phyloP scores from a whole-genome alignment of 306 rosid species.

The Fagus sylvatica region DNA sequence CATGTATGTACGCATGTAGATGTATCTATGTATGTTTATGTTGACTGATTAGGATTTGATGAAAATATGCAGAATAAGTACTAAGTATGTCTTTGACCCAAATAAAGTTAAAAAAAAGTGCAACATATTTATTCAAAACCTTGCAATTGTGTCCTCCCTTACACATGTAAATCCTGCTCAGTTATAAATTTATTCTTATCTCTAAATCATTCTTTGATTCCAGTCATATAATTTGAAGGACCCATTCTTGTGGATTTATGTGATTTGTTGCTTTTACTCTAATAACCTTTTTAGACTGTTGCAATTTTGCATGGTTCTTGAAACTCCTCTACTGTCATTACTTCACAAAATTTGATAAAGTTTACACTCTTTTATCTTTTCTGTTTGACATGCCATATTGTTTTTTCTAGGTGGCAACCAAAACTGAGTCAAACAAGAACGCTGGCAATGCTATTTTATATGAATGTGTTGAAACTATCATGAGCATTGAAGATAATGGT shows the following conservation, averaged over 20 bases:
- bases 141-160: neutral
- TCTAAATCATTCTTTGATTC: neutral
- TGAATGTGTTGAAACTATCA: conserved; percentile 95
- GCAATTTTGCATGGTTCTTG: neutral
- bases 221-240: conserved; percentile 3
- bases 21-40: neutral
- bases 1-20: neutral
- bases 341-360: neutral
- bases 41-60: neutral
- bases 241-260: neutral
- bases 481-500: conserved; percentile 95
- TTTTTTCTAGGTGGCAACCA: conserved; percentile 82
- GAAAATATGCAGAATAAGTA: neutral
- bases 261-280: neutral
- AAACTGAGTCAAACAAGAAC: conserved; percentile 96
- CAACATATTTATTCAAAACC: neutral
- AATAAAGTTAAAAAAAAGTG: neutral
- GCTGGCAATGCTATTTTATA: conserved; percentile 96
- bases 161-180: neutral
- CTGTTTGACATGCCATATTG: conserved; percentile 25
- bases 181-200: neutral
- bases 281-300: neutral
- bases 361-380: neutral
- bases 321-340: neutral
- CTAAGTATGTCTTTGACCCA: too few species aligned